Evolutionary conservation across 2,329 filamentous ascomycete species (phyloP), one percentile per base, ranked within the genome.

Genomic region (Thermothelomyces thermophilus): DNA sequence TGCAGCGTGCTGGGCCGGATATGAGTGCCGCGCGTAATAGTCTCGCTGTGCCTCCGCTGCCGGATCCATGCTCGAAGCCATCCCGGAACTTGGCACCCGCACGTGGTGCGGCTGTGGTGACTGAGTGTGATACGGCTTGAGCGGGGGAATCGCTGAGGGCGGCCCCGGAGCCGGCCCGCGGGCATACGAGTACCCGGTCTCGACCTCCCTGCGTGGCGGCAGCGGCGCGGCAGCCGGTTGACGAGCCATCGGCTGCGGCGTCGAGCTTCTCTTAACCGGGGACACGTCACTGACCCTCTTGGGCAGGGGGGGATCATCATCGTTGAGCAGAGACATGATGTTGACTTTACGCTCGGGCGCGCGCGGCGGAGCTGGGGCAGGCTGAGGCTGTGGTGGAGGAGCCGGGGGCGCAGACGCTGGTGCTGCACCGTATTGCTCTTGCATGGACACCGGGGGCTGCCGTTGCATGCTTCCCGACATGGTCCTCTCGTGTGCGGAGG

Each of bases 291-390:
- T 66, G 26, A 79, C 66, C 28, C 76, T 70, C 63, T 80, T 79
- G 0, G 73, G 67, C 5, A 72, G 67, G 6, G 72, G 66, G 6
- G 71, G 67, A n/a, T 74, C 72, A 46, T 83, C 80, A 54, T 83
- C 78, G 56, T 82, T 82, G 3, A 84, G 69, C 53, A 84, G 64
- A 0, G 79, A 78, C 74, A 83, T 81, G 53, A 84, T 83, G 13
- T 79, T 82, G 7, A 74, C 81, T 67, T 83, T 83, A n/a, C 75
- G 72, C 56, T 78, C 75, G 2, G 71, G 64, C 33, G 70, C 70
- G 22, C 68, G 64, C 11, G 70, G 62, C 6, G 66, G 57, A 35
- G 74, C 62, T 34, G 71, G 64, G 24, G 71, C 64, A 30, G 71
- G 62, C 34, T 68, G 64, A 8, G 68, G 68, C 3, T 68, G 66